Evolutionary conservation across 1,284 basidiomycete genomes (phyloP).

Genomic region (Puccinia coronata): DNA sequence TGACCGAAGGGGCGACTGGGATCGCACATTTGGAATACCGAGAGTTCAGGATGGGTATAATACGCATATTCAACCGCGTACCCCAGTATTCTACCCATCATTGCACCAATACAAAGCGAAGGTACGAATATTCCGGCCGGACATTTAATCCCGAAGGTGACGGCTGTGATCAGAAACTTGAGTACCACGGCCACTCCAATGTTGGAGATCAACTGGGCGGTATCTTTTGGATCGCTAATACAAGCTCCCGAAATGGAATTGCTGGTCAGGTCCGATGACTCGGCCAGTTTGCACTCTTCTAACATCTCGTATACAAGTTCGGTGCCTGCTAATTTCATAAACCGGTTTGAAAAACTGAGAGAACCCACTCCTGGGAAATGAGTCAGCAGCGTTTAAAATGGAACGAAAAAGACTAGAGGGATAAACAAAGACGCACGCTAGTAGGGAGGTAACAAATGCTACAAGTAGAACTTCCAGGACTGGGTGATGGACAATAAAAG

Average conservation of each 20-base stretch:
- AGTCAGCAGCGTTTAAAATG: neutral
- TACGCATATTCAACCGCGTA: conserved; percentile 78
- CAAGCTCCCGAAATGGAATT: conserved; percentile 53
- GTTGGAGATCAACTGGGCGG: conserved; percentile 55
- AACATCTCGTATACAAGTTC: conserved; percentile 71
- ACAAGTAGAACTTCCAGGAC: conserved; percentile 81
- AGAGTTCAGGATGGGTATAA: conserved; percentile 67
- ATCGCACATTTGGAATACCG: conserved; percentile 69
- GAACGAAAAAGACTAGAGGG: neutral
- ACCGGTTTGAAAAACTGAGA: conserved; percentile 77
- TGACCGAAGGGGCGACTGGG: conserved; percentile 54
- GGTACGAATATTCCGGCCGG: conserved; percentile 94
- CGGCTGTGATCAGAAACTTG: conserved; percentile 15
- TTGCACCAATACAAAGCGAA: conserved; percentile 93
- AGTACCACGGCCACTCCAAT: conserved; percentile 9
- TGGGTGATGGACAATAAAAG: conserved; percentile 77
- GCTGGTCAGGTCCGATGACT: conserved; percentile 58
- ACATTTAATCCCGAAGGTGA: conserved; percentile 49
- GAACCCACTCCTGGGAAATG: neutral
- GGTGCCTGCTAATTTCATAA: conserved; percentile 88
- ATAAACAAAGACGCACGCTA: conserved; percentile 1
- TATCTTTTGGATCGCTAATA: conserved; percentile 30
- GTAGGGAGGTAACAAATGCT: conserved; percentile 56
- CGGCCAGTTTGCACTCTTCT: conserved; percentile 63
- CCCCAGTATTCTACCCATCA: conserved; percentile 85